phyloP scores from a whole-genome alignment of 805 yeast species.

The Yamadazyma phyllophila region DNA sequence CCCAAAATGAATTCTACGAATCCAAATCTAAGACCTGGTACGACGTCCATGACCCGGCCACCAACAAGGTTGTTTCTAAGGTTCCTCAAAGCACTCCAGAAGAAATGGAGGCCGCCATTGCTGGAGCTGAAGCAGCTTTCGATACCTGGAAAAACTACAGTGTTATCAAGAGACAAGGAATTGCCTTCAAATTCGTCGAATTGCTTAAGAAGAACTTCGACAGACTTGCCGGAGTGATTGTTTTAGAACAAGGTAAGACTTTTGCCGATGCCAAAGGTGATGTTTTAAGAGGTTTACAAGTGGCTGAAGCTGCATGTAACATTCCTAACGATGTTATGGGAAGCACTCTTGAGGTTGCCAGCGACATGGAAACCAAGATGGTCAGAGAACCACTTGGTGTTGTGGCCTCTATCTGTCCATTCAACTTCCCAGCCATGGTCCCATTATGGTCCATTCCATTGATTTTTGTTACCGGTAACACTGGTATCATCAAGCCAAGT shows the following conservation, averaged over 20 bases:
- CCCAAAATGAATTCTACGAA: constrained; percentile 50
- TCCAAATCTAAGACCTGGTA: constrained; percentile 56
- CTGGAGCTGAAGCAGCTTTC: constrained; percentile 63
- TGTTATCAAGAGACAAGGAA: constrained; percentile 68
- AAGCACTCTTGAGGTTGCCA: constrained; percentile 60
- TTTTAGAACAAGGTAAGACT: constrained; percentile 59
- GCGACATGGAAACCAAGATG: constrained; percentile 76
- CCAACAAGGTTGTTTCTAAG: constrained; percentile 59
- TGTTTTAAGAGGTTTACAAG: constrained; percentile 74
- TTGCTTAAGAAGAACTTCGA: constrained; percentile 66
- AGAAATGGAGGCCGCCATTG: constrained; percentile 65
- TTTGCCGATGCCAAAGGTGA: constrained; percentile 72
- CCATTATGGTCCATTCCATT: constrained; percentile 67
- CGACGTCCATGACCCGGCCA: constrained; percentile 75
- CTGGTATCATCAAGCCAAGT: constrained; percentile 58
- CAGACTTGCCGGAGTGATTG: constrained; percentile 56
- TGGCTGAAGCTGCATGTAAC: constrained; percentile 71
- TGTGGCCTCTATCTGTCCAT: constrained; percentile 74
- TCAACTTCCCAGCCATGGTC: constrained; percentile 85
- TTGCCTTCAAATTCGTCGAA: constrained; percentile 65
- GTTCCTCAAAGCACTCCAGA: constrained; percentile 71
- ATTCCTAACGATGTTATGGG: constrained; percentile 66
- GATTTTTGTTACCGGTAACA: constrained; percentile 68
- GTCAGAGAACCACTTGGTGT: constrained; percentile 74
- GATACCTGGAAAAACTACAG: constrained; percentile 51